Evolutionary conservation across 331 rosid species (phyloP).

Genomic region (Erythrophleum ivorense): DNA sequence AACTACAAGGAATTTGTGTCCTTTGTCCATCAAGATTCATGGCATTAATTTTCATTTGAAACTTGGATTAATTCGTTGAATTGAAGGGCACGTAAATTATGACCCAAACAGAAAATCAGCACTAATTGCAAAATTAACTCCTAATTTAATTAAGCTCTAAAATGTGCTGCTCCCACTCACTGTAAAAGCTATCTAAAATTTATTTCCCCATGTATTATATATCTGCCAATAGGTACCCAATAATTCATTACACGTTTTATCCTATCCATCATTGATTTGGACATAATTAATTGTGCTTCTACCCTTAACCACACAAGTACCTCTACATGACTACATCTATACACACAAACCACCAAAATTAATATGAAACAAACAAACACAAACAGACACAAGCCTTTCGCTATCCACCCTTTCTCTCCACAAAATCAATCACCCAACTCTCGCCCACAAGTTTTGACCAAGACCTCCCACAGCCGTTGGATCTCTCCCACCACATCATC

Average conservation of each 20-base stretch:
- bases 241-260: not conserved
- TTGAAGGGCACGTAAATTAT: not conserved
- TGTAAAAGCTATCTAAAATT: not conserved
- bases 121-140: not conserved
- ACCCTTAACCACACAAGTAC: not conserved
- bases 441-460: conserved; percentile 46
- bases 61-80: not conserved
- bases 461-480: conserved; percentile 81
- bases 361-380: not conserved
- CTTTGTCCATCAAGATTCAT: not conserved
- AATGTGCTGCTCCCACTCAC: not conserved
- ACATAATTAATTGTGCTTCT: not conserved
- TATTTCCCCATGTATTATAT: not conserved
- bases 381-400: not conserved
- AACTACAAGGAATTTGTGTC: not conserved
- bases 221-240: not conserved
- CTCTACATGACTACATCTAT: not conserved
- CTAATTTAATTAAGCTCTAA: not conserved
- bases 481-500: conserved; percentile 78
- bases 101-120: not conserved
- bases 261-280: not conserved
- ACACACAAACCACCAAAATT: not conserved
- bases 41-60: not conserved
- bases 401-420: too few species aligned
- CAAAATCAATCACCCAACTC: not conserved